Evolutionary conservation across 805 yeast species (phyloP), one percentile per base, ranked within the genome.

Genomic region (Starmerella lactis-condensi): DNA sequence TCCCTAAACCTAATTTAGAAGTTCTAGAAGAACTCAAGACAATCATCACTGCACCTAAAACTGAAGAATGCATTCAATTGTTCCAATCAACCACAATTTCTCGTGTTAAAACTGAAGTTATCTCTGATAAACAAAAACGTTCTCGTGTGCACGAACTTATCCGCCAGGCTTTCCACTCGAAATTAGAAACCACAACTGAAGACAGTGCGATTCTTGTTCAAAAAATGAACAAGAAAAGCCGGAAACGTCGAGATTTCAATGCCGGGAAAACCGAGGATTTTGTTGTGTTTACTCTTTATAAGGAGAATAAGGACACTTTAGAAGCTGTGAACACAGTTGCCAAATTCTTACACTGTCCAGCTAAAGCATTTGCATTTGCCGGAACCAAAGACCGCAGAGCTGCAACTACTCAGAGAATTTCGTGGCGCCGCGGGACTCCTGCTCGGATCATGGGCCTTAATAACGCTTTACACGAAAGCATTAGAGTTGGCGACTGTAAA

Each of bases 321-420:
- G 95, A 89, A 56, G 89, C 79, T 10, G 89, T 89, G 1, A 65
- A 71, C 24, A 54, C 75, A 17, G 57, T 89, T 29, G 60, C 83
- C 29, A 75, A 75, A 48, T 65, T 78, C 38, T 58, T 89, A 40
- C 67, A 81, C 39, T 56, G 76, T 14, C 85, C 83, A n/a, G 60
- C 74, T 4, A 75, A 72, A 40, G 50, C 60, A 24, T 62, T 89
- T 22, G 64, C 78, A 31, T 81, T 72, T 52, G 92, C 95, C 0
- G 99, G 99, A 15, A 91, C 98, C 2, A 89, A 89, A 47, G 99
- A 89, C 52, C 67, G 96, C 44, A 69, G 99, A 51, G 99, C 91
- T 29, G 83, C 79, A 16, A 89, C 99, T 4, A 81, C 81, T 31
- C 99, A 89, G 54, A 66, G 70, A 38, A 59, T 81, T 29, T 67